These are phyloP conservation scores for Fusarium sp. DNA, from an alignment of 2,329 filamentous ascomycete species.

Conservation along the genomic window DNA sequence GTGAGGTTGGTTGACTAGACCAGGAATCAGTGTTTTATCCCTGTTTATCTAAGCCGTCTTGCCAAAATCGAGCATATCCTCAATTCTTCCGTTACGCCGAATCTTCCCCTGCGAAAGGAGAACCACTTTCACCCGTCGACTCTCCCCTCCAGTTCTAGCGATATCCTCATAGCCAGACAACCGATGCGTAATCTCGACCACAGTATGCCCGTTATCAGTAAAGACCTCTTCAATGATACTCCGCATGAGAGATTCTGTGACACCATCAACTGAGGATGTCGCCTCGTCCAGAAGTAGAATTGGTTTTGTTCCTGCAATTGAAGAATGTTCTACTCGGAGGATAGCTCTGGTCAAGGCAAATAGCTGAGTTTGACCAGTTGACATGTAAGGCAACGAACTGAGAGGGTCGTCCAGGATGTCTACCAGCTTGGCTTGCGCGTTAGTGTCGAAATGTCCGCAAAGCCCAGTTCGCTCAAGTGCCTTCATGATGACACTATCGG, in stretches of 20 bases:
- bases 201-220: background rate
- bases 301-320: accelerated
- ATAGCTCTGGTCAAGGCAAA: background rate
- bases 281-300: background rate
- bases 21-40: background rate
- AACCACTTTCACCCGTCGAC: accelerated
- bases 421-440: background rate
- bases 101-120: background rate
- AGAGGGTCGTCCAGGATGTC: background rate
- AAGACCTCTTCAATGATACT: accelerated
- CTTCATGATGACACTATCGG: accelerated
- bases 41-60: background rate
- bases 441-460: background rate
- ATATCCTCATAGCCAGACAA: background rate
- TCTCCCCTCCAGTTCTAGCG: accelerated
- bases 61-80: background rate
- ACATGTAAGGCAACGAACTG: background rate
- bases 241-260: background rate
- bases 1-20: background rate
- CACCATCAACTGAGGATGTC: background rate
- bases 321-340: background rate
- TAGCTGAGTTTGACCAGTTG: background rate
- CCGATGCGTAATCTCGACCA: background rate
- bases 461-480: background rate
- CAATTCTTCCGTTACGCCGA: background rate